phyloP scores from a whole-genome alignment of 75 land plant genomes.

The Cunninghamia lanceolata region DNA sequence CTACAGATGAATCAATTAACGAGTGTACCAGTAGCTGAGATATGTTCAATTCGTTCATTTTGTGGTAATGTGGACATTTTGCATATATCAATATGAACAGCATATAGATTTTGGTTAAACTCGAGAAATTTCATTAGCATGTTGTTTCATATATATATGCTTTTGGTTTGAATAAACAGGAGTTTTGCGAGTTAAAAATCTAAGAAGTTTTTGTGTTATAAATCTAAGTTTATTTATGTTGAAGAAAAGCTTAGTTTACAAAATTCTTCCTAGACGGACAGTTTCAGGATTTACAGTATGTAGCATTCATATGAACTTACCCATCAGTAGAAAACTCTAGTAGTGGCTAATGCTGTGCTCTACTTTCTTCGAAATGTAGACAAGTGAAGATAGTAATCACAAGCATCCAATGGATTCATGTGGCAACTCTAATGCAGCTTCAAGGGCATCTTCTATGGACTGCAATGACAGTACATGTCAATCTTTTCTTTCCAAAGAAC shows the following conservation, averaged over 20 bases:
- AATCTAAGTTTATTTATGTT: background rate
- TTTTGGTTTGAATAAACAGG: background rate
- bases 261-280: background rate
- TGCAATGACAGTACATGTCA: background rate
- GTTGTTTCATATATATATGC: background rate
- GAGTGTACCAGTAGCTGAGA: background rate
- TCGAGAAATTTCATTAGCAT: background rate
- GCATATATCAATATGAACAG: background rate
- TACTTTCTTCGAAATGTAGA: background rate
- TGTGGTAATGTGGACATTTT: background rate
- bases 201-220: too few relatives aligned
- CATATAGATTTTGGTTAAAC: background rate
- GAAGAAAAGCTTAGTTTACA: background rate
- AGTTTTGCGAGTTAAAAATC: too few relatives aligned
- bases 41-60: background rate
- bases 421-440: constrained; percentile 7
- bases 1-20: background rate
- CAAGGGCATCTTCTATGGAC: constrained; percentile 15
- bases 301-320: background rate
- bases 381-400: background rate
- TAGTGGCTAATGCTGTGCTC: background rate
- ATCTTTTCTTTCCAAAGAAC: constrained; percentile 5
- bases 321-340: background rate
- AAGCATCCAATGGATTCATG: background rate
- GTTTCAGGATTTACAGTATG: background rate